Evolutionary conservation across 2,329 filamentous ascomycete species (phyloP).

Genomic region (Cryphonectria parasitica): DNA sequence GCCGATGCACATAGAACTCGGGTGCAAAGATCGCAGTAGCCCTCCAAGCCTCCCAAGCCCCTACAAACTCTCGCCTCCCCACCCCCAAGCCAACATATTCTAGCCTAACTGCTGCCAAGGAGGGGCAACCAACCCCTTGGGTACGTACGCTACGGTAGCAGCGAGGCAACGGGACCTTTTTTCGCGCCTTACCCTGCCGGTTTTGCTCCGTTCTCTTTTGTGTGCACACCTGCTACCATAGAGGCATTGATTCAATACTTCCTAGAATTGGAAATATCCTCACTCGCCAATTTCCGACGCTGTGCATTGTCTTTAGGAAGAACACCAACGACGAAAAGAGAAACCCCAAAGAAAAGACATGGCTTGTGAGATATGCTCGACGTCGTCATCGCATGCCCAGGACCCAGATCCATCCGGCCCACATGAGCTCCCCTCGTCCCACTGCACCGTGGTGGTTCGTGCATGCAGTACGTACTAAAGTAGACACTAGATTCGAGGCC

Average conservation of each 20-base stretch:
- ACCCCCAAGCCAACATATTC: neutral
- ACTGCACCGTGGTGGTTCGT: neutral
- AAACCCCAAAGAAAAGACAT: neutral
- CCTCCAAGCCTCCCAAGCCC: neutral
- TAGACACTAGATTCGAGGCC: too few relatives aligned
- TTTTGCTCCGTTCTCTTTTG: neutral
- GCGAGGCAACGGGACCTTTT: neutral
- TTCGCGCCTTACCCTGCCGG: neutral
- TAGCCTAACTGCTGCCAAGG: neutral
- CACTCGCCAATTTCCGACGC: neutral
- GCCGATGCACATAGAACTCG: neutral
- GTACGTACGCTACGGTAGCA: neutral
- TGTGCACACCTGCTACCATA: too few relatives aligned
- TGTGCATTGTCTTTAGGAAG: neutral
- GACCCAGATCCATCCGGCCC: constrained; percentile 3
- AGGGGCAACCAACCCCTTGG: neutral
- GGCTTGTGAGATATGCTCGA: neutral
- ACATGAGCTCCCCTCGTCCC: constrained; percentile 5
- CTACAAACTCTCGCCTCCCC: neutral
- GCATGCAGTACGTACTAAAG: neutral
- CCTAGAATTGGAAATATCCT: neutral
- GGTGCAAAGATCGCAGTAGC: neutral
- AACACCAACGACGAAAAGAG: too few relatives aligned
- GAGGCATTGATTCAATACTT: too few relatives aligned
- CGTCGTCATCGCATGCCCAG: constrained; percentile 6